Evolutionary conservation across 2,329 filamentous ascomycete genomes (phyloP), one percentile per base, ranked within the genome.

Genomic region (Diaporthe ampelina): DNA sequence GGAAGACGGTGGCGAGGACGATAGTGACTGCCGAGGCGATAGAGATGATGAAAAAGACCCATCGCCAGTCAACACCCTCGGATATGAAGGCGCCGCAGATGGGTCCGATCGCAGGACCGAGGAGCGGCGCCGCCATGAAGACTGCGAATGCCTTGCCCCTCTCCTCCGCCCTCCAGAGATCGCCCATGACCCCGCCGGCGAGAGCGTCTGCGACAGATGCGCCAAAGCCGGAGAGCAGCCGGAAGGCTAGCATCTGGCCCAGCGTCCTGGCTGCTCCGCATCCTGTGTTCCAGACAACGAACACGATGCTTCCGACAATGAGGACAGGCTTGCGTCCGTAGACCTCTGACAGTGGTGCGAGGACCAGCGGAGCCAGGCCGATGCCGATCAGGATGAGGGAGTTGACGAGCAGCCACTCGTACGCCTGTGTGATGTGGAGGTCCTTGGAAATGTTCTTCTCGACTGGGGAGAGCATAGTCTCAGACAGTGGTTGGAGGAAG

Each of bases 1-100:
- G 87, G 80, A 92, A 88, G 61, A 93, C 79, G n/a, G 91, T 77
- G 17, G 79, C 91, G 35, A 88, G 81, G 4, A 89, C 72, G 78
- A 92, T 88, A 45, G 93, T 87, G 24, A 89, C 74, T 0, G 84
- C 90, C 37, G 89, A 89, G 8, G 79, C 72, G 61, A 93, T 91
- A 1, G 88, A 88, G 1, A 91, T 92, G 0, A 90, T 84, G 83
- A 88, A 93, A 82, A 94, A 94, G 6, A 91, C 88, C 92, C 92
- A 94, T 65, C 91, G 86, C 92, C 92, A 94, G 8, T 87, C 89
- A 6, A 88, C 90, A 76, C 88, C 85, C 78, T 92, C 83, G 0
- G 91, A 86, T 32, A 94, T 91, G 79, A 91, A 94, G 0, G 90
- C 91, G 13, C 91, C 92, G 0, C 88, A 87, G 2, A 94, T 89